Base-by-base conservation (phyloP, 192 early-diverging fungal species). In the Spizellomyces sp. region DNA sequence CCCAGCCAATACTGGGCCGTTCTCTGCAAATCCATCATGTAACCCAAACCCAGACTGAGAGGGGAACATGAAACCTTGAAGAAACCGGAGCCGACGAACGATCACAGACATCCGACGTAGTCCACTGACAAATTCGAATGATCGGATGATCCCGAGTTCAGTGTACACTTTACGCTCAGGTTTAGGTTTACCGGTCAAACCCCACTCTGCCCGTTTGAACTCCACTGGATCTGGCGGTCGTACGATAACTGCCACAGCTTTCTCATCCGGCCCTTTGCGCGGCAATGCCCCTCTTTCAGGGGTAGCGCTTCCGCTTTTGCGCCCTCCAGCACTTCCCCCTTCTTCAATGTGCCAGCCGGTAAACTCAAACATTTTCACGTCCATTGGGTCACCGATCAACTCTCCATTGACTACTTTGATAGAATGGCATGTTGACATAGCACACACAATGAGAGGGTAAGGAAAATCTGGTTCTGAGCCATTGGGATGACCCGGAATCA, bases 291-390 rank as follows among this genome's bases (percentile, higher is more conserved):
- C 12, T 21, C 63, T n/a, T 45, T n/a, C 63, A 45, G 45, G 27
- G 10, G 12, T n/a, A 3, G 66, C 66, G 10, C 21, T 10, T 6
- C 15, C 10, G 6, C 55, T 21, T 14, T 61, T 61, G 59, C 36
- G 15, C 12, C 50, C 50, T 12, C 14, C 12, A 5, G 59, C 59
- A 61, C 21, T 14, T 61, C 22, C 42, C 60, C 89, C 90, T 77
- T 99, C 96, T 66, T 98, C 96, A 27, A 98, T 76, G 46, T 92
- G 78, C 96, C 96, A 99, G 4, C 86, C 86, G 0, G 94, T 97
- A 62, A 95, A 96, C 59, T 96, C 91, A 83, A 99, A 96, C 96
- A 99, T 98, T 76, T 94, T 95, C 45, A 97, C 69, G 77, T 99
- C 98, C 62, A 99, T 83, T 5, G 96, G 96, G 77, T 98, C 96